phyloP scores from a whole-genome alignment of 495 filamentous ascomycete genomes.

The Aspergillus incahuasiensis region DNA sequence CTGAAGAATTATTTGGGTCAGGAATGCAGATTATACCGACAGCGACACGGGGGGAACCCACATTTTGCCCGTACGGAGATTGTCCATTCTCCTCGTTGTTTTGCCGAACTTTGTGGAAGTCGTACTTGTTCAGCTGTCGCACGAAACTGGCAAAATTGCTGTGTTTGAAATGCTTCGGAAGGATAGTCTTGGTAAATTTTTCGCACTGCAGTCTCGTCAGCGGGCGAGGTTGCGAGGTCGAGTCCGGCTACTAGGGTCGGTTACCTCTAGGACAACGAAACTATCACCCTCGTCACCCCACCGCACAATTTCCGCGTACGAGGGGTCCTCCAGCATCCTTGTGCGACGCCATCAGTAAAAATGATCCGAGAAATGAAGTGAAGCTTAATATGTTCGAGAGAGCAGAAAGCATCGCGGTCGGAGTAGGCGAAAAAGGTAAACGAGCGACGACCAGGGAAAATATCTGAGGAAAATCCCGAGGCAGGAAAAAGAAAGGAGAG shows the following conservation, averaged over 20 bases:
- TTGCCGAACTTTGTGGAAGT: constrained; percentile 98
- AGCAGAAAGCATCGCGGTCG: constrained; percentile 9
- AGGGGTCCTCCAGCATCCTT: constrained; percentile 96
- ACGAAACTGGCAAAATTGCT: constrained; percentile 99
- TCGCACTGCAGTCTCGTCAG: constrained; percentile 63
- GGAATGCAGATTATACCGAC: not conserved
- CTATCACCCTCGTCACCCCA: constrained; percentile 94
- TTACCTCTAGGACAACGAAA: constrained; percentile 95
- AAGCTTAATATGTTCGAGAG: not conserved
- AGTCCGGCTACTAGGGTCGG: constrained; percentile 7
- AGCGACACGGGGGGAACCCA: constrained; percentile 40
- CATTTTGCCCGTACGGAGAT: constrained; percentile 85
- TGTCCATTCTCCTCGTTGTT: constrained; percentile 91
- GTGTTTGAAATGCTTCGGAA: constrained; percentile 98
- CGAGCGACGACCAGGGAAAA: constrained; percentile 11
- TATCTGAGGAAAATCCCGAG: constrained; percentile 8
- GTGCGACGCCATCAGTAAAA: constrained; percentile 11
- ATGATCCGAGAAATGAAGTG: not conserved
- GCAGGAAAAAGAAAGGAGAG: constrained; percentile 17
- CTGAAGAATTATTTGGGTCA: constrained; percentile 36
- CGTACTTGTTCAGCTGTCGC: constrained; percentile 97
- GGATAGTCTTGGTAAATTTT: constrained; percentile 94
- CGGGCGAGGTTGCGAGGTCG: constrained; percentile 4
- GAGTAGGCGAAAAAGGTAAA: constrained; percentile 10
- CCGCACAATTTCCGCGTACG: constrained; percentile 86